These are phyloP conservation scores for Selaginella tamariscina DNA, from an alignment of 75 land plant genomes.

Conservation along the genomic window DNA sequence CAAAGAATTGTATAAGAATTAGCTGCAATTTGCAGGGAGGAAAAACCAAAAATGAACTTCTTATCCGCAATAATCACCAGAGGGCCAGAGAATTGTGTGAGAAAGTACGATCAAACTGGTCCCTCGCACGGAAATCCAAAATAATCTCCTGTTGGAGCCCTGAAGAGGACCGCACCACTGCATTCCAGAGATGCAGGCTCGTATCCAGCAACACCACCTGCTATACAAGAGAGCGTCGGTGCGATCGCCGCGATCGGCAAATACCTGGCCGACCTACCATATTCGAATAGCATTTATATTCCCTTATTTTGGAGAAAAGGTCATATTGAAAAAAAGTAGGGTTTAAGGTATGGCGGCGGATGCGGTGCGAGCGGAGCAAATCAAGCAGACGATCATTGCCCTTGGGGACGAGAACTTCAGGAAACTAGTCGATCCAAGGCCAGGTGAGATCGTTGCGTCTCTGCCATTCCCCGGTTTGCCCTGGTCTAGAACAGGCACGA, in stretches of 20 bases:
- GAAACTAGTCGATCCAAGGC: constrained; percentile 3
- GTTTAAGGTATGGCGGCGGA: constrained; percentile 3
- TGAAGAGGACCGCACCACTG: constrained; percentile 4
- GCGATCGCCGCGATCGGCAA: too few relatives aligned
- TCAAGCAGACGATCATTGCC: constrained; percentile 3
- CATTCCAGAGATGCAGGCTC: constrained; percentile 84
- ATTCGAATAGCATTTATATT: too few relatives aligned
- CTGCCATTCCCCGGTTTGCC: constrained; percentile 4
- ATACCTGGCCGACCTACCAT: too few relatives aligned
- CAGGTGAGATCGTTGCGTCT: constrained; percentile 3
- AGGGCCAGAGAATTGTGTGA: constrained; percentile 45
- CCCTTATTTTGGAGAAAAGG: too few relatives aligned
- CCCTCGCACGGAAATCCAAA: background rate
- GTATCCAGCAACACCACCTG: constrained; percentile 67
- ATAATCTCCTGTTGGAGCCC: constrained; percentile 3
- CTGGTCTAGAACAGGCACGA: constrained; percentile 3
- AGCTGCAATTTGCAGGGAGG: background rate
- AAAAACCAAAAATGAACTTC: background rate
- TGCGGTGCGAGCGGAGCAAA: constrained; percentile 4
- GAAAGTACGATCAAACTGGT: constrained; percentile 7
- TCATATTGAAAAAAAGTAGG: background rate
- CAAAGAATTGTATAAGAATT: constrained; percentile 20
- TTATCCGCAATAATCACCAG: constrained; percentile 56
- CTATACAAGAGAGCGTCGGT: constrained; percentile 23
- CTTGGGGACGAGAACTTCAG: constrained; percentile 3